Percentiles rank a stretch among this genome's conserved stretches.
These are phyloP conservation scores for Candida gigantensis DNA, from an alignment of 1,139 yeast species.

Conservation along the genomic window DNA sequence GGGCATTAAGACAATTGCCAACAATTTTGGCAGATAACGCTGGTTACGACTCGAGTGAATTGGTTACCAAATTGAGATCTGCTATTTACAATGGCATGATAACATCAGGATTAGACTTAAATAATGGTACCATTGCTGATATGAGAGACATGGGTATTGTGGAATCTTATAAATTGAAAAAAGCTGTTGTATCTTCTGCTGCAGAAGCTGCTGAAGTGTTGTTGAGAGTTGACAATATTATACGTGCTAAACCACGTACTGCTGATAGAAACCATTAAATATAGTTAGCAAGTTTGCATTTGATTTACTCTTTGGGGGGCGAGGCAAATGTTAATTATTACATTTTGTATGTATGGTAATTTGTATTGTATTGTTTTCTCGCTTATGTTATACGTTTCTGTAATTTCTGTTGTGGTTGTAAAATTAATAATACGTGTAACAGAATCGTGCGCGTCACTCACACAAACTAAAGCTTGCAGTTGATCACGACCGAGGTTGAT, in stretches of 20 bases:
- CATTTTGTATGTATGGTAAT: too few species aligned
- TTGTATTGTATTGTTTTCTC: too few species aligned
- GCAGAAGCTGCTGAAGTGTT: slow-evolving; percentile 97
- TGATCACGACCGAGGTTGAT: too few species aligned
- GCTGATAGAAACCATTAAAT: slow-evolving; percentile 72
- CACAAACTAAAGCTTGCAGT: too few species aligned
- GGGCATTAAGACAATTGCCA: slow-evolving; percentile 92
- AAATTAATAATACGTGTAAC: too few species aligned
- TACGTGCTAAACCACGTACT: slow-evolving; percentile 95
- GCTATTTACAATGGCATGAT: slow-evolving; percentile 92
- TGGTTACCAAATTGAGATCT: slow-evolving; percentile 87
- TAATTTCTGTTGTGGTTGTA: too few species aligned
- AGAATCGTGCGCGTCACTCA: too few species aligned
- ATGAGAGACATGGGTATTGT: slow-evolving; percentile 94
- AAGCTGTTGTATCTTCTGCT: slow-evolving; percentile 95
- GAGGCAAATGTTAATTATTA: too few species aligned
- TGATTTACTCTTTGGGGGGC: neutral
- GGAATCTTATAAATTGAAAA: slow-evolving; percentile 87
- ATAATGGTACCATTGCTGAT: slow-evolving; percentile 82
- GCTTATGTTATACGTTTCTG: too few species aligned
- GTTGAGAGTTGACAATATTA: slow-evolving; percentile 91
- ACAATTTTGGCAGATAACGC: slow-evolving; percentile 96
- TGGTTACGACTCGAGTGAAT: slow-evolving; percentile 91
- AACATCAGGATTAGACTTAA: slow-evolving; percentile 87
- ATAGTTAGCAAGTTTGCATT: neutral